phyloP scores from a whole-genome alignment of 2,329 filamentous ascomycete genomes.

The Scedosporium dehoogii region DNA sequence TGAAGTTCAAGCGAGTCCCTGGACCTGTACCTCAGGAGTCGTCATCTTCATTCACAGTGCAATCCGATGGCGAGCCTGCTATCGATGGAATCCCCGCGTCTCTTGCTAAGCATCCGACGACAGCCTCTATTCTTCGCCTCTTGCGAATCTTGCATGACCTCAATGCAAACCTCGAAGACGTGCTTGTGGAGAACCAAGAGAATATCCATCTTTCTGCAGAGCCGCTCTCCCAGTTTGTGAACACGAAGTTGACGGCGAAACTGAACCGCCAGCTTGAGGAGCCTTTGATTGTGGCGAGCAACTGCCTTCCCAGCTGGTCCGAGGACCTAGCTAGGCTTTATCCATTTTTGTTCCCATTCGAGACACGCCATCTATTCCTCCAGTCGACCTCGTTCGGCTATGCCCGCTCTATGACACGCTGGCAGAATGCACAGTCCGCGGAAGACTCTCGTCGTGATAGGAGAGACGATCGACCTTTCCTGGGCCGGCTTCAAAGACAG shows the following conservation, averaged over 20 bases:
- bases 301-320: constrained; percentile 90
- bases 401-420: constrained; percentile 90
- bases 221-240: constrained; percentile 88
- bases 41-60: constrained; percentile 39
- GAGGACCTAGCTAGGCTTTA: constrained; percentile 90
- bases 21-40: constrained; percentile 72
- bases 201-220: constrained; percentile 64
- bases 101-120: constrained; percentile 71
- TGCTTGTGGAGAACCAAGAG: constrained; percentile 69
- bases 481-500: constrained; percentile 85
- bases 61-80: constrained; percentile 41
- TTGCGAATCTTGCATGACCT: constrained; percentile 86
- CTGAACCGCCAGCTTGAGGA: constrained; percentile 95
- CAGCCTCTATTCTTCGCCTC: constrained; percentile 76
- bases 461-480: constrained; percentile 81
- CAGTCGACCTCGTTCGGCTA: constrained; percentile 98
- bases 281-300: constrained; percentile 91
- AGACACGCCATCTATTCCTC: constrained; percentile 91
- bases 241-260: constrained; percentile 96
- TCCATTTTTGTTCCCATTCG: constrained; percentile 95
- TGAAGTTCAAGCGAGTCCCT: constrained; percentile 80
- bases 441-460: constrained; percentile 76
- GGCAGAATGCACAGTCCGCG: constrained; percentile 82
- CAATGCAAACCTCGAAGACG: constrained; percentile 88
- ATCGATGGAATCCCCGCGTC: constrained; percentile 63